A percentile compares a stretch with the other conserved stretches of the same genome.
phyloP scores from a whole-genome alignment of 768 basidiomycete species.

The Mycena floridula region DNA sequence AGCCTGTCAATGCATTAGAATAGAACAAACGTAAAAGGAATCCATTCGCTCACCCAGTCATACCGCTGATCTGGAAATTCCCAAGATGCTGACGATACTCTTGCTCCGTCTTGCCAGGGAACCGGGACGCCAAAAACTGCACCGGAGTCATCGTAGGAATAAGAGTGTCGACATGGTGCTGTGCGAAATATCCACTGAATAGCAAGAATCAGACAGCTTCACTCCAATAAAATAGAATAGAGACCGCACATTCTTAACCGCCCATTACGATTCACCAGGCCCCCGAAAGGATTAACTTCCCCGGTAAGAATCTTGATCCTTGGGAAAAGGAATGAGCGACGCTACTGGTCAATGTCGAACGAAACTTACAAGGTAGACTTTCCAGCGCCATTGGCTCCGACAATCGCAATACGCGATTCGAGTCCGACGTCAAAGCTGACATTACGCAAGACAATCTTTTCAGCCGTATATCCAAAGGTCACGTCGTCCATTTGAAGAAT shows the following conservation, averaged over 20 bases:
- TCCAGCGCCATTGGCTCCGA: conserved; percentile 93
- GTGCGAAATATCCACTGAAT: conserved; percentile 85
- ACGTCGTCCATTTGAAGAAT: conserved; percentile 88
- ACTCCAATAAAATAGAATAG: conserved; percentile 1
- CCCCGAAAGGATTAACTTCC: conserved; percentile 65
- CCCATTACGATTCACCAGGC: conserved; percentile 87
- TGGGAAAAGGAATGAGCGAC: conserved; percentile 1
- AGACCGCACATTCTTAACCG: conserved; percentile 74
- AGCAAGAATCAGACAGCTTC: not conserved
- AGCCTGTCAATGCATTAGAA: conserved; percentile 35
- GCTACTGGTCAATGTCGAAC: not conserved
- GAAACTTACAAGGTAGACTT: conserved; percentile 83
- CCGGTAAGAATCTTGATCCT: conserved; percentile 92
- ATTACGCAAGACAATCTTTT: conserved; percentile 69
- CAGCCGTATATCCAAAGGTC: conserved; percentile 79
- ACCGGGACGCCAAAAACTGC: conserved; percentile 85
- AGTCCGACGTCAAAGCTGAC: conserved; percentile 89
- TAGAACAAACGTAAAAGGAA: not conserved
- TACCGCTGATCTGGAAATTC: conserved; percentile 94
- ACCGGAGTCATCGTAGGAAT: conserved; percentile 84
- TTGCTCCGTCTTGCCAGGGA: conserved; percentile 93
- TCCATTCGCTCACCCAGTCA: conserved; percentile 63
- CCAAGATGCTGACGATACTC: conserved; percentile 95
- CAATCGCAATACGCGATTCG: conserved; percentile 93
- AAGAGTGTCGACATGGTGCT: conserved; percentile 92